Conservation (phyloP, 2,329 filamentous ascomycete species). For the Apiospora sp. region DNA sequence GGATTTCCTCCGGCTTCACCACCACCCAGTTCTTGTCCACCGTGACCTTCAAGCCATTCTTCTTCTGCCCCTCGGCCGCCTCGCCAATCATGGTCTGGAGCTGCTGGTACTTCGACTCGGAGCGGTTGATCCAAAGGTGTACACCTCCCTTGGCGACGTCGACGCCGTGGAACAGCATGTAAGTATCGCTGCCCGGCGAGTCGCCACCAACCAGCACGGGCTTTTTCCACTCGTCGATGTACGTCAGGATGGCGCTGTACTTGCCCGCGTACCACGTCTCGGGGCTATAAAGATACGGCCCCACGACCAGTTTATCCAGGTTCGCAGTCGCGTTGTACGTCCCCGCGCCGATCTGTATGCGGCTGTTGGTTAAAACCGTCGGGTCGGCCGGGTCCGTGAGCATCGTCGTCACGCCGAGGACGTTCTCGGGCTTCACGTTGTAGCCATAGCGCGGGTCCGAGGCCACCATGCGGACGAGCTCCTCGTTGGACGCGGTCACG, state of each 20-base stretch:
- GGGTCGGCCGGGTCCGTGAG: constrained; percentile 42
- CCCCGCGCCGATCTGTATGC: constrained; percentile 50
- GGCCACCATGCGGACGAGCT: constrained; percentile 55
- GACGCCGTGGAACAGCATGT: constrained; percentile 55
- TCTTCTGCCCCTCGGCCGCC: constrained; percentile 43
- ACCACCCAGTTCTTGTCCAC: constrained; percentile 55
- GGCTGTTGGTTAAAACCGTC: constrained; percentile 44
- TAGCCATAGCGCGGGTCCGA: constrained; percentile 54
- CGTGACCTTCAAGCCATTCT: constrained; percentile 47
- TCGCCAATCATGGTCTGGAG: constrained; percentile 49
- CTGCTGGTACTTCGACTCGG: constrained; percentile 43
- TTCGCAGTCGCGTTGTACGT: constrained; percentile 46
- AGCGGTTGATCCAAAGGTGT: constrained; percentile 52
- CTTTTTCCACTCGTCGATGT: constrained; percentile 53
- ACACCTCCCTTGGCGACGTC: constrained; percentile 51
- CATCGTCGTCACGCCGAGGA: constrained; percentile 52
- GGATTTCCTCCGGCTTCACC: constrained; percentile 50
- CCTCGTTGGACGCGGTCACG: constrained; percentile 51
- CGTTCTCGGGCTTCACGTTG: constrained; percentile 52
- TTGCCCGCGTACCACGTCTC: constrained; percentile 54
- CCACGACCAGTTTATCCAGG: constrained; percentile 46
- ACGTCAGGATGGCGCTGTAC: constrained; percentile 51
- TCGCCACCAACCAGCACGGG: constrained; percentile 53
- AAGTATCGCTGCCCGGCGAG: constrained; percentile 51
- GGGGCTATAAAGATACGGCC: constrained; percentile 52